Percentiles rank a stretch among this genome's conserved stretches.
These are phyloP conservation scores for Thermochaetoides thermophila DNA, from an alignment of 495 filamentous ascomycete species.

Conservation along the genomic window DNA sequence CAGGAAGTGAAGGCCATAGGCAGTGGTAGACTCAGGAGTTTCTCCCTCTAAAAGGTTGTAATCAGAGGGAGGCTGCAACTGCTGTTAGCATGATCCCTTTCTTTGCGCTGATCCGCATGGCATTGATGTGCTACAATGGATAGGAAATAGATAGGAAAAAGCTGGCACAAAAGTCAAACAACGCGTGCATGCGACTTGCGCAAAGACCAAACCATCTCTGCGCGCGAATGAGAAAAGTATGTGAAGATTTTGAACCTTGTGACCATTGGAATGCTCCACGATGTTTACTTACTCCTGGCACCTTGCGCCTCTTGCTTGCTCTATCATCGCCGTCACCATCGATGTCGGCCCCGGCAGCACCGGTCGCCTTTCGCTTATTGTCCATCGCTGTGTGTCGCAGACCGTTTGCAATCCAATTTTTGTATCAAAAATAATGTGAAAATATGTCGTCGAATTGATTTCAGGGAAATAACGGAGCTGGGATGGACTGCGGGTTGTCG, in stretches of 20 bases:
- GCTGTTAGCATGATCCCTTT: constrained; percentile 7
- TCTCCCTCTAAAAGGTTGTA: constrained; percentile 34
- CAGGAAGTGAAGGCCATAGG: constrained; percentile 49
- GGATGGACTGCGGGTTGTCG: too few relatives aligned
- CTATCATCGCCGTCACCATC: constrained; percentile 39
- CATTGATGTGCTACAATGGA: too few relatives aligned
- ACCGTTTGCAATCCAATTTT: too few relatives aligned
- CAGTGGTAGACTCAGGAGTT: constrained; percentile 46
- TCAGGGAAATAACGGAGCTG: too few relatives aligned
- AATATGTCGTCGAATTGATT: not conserved
- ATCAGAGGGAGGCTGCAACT: constrained; percentile 12
- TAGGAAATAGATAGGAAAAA: too few relatives aligned
- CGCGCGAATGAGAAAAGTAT: too few relatives aligned
- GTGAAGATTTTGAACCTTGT: too few relatives aligned
- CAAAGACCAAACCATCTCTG: too few relatives aligned
- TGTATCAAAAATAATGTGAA: not conserved
- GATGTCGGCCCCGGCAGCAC: constrained; percentile 20
- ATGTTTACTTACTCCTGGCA: constrained; percentile 21
- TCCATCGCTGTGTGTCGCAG: too few relatives aligned
- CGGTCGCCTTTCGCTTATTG: constrained; percentile 49
- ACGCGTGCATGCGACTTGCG: too few relatives aligned
- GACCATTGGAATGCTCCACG: not conserved
- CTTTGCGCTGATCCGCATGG: constrained; percentile 1
- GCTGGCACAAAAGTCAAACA: too few relatives aligned
- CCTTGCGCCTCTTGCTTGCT: constrained; percentile 44